Base-by-base conservation (phyloP, 2,329 filamentous ascomycete species). In the Fusarium decemcellulare region DNA sequence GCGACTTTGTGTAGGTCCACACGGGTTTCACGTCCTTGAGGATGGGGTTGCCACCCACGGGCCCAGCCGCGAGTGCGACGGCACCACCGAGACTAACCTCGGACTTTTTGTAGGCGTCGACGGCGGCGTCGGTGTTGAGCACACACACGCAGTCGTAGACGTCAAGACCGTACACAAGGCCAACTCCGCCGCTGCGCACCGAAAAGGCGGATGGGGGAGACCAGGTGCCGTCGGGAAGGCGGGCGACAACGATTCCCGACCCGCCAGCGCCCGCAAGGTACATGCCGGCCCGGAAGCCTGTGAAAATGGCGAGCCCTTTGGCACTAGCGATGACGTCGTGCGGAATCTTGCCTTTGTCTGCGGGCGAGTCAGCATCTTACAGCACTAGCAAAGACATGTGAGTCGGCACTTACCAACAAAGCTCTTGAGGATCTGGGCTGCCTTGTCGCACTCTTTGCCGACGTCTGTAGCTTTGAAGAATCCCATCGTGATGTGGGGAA, bases 121-220 rank as follows among this genome's bases (percentile, higher is more conserved):
- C 80, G 3, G 91, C 91, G 56, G 88, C 84, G 30, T 87, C 84
- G 0, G 88, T 90, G 76, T 93, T 93, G 74, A 93, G 91, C 29
- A 93, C 88, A 27, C 92, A 87, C 29, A 94, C 91, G 72, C 91
- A 93, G 75, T 93, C 91, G 80, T 93, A 93, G 16, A 93, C 91
- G 77, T 94, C 91, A 6, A 93, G 86, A 5, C 91, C 92, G 5
- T 90, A 87, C 48, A 93, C 83, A 73, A 93, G 91, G 0, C 91
- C 91, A 6, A 92, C 83, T 9, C 90, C 90, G 2, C 90, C 86
- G 0, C 91, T 92, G 74, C 93, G 91, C 34, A 92, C 85, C 76
- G 92, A 84, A 74, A 94, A 92, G 30, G 91, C 91, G 0, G 89
- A 91, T 0, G 91, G 91, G 5, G 91, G 89, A 57, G 89, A 91